Evolutionary conservation across 495 filamentous ascomycete genomes (phyloP), one percentile per base, ranked within the genome.

Genomic region (Podospora anserina): DNA sequence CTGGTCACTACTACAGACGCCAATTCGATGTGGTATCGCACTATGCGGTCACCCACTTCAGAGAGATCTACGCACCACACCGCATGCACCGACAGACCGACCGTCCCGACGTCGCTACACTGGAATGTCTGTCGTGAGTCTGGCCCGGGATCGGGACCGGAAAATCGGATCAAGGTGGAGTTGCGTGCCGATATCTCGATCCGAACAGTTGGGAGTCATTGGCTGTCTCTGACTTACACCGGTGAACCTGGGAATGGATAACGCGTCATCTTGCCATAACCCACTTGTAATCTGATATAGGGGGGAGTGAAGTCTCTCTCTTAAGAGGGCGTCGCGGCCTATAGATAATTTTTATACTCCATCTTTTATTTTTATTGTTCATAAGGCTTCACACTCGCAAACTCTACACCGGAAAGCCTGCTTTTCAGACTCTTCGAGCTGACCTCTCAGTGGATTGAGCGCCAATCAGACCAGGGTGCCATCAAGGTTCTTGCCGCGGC

Each of bases 141-240:
- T 28, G 59, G 59, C 23, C 59, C 59, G 59, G 59, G 23, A 61
- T 61, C 59, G 59, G 59, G 59, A 28, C 59, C 59, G 59, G 59
- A 58, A 61, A 61, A 61, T 61, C 19, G 19, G 56, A 59, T 59
- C 26, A 23, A 23, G 56, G 56, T 27, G 39, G 39, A 13, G 39
- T 49, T 49, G 39, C 39, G 39, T 49, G 39, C 39, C 39, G 39
- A 49, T 49, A 49, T 49, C 39, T 49, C 9, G 39, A 49, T 13
- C 39, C 39, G 39, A 49, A 49, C 39, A 49, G 39, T 11, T 49
- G 39, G 39, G 39, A 49, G 39, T 49, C 39, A 49, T 49, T 49
- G 39, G 39, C 39, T 49, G 39, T 49, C 5, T 49, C 9, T 16
- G 4, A 32, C 30, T 32, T 32, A 7, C 3, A 32, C 30, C 30